These are phyloP conservation scores for Phytopythium chamaehyphon DNA, from an alignment of 352 stramenopile genomes.

Conservation along the genomic window DNA sequence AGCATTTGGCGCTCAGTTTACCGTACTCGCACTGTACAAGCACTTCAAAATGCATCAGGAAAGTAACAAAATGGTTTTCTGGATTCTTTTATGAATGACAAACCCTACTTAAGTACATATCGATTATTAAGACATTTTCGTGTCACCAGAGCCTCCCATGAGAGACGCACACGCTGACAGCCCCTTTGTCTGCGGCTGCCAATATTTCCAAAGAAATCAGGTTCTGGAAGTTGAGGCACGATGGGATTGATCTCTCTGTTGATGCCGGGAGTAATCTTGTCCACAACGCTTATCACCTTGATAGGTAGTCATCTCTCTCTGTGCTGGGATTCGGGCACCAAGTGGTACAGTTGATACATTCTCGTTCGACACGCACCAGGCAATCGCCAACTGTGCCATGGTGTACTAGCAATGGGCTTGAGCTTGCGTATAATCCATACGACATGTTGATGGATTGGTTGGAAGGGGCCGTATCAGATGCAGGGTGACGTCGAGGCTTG, in stretches of 20 bases:
- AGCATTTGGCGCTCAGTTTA: slow-evolving; percentile 63
- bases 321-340: slow-evolving; percentile 6
- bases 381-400: slow-evolving; percentile 40
- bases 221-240: neutral
- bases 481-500: no score
- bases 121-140: no score
- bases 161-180: no score
- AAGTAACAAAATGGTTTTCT: no score
- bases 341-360: slow-evolving; percentile 24
- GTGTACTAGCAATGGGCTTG: slow-evolving; percentile 30
- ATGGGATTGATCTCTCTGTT: slow-evolving; percentile 33
- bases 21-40: slow-evolving; percentile 38
- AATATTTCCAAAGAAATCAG: neutral
- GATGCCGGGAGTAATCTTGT: slow-evolving; percentile 44
- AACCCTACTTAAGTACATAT: no score
- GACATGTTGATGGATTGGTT: slow-evolving; percentile 19
- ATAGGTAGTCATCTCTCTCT: slow-evolving; percentile 13
- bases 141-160: no score
- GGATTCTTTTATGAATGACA: no score
- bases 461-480: neutral
- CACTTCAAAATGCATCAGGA: slow-evolving; percentile 11
- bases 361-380: slow-evolving; percentile 19
- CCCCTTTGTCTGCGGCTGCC: neutral
- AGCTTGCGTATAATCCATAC: slow-evolving; percentile 25
- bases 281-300: slow-evolving; percentile 7